Evolutionary conservation across 1,284 basidiomycete genomes (phyloP).

Genomic region (Volvariella volvacea): DNA sequence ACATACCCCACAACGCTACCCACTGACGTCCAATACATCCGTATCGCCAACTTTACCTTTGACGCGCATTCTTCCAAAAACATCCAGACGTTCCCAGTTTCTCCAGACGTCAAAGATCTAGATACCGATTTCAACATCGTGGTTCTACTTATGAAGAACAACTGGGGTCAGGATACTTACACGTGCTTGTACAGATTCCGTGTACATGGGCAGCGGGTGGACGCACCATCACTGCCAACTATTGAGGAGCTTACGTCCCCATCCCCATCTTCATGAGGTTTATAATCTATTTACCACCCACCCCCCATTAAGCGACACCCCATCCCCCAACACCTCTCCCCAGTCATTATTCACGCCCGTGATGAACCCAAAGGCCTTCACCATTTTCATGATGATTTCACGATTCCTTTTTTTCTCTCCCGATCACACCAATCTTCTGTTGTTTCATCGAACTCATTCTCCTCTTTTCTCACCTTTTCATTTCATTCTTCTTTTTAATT

Average conservation of each 20-base stretch:
- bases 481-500: too few species aligned
- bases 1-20: constrained; percentile 49
- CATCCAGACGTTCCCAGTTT: constrained; percentile 84
- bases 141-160: constrained; percentile 71
- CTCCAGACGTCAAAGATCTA: constrained; percentile 57
- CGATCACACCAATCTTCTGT: too few species aligned
- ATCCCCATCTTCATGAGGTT: neutral
- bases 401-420: too few species aligned
- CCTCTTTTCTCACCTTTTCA: too few species aligned
- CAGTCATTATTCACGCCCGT: neutral
- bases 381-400: too few species aligned
- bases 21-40: constrained; percentile 52
- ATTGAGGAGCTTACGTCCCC: constrained; percentile 12
- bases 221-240: constrained; percentile 20
- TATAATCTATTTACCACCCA: neutral
- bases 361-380: too few species aligned
- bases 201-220: constrained; percentile 52
- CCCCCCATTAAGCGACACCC: neutral
- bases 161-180: constrained; percentile 80
- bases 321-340: neutral
- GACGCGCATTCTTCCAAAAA: constrained; percentile 61
- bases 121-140: constrained; percentile 79
- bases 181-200: constrained; percentile 91
- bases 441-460: neutral
- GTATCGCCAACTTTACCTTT: constrained; percentile 77